These are phyloP conservation scores for Ilex asprella DNA, from an alignment of 257 asterid species.

Conservation along the genomic window DNA sequence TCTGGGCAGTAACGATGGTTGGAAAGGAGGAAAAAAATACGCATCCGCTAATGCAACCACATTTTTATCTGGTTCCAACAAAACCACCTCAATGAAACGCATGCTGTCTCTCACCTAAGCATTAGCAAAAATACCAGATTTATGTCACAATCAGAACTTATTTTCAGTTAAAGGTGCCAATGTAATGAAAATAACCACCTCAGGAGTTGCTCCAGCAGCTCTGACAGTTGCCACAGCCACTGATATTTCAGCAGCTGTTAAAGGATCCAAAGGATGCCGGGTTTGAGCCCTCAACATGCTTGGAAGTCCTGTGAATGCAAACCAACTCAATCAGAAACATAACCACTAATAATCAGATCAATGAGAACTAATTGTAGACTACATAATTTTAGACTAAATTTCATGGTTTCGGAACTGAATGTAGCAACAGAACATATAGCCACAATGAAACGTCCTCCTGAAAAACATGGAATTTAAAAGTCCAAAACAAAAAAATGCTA, in stretches of 20 bases:
- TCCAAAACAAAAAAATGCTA: no score
- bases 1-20: slow-evolving; percentile 27
- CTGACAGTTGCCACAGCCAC: slow-evolving; percentile 29
- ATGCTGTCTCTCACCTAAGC: slow-evolving; percentile 31
- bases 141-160: neutral
- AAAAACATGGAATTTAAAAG: no score
- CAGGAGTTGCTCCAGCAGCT: slow-evolving; percentile 27
- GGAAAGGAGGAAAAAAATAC: slow-evolving; percentile 29
- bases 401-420: neutral
- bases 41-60: slow-evolving; percentile 30
- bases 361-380: neutral
- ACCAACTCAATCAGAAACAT: no score
- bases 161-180: neutral
- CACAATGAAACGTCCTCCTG: neutral
- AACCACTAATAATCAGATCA: no score
- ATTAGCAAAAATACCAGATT: neutral
- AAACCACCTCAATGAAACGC: slow-evolving; percentile 27
- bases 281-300: slow-evolving; percentile 24
- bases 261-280: slow-evolving; percentile 25
- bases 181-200: slow-evolving; percentile 10
- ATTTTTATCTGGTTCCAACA: slow-evolving; percentile 26
- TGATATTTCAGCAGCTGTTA: slow-evolving; percentile 25
- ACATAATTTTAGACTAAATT: neutral
- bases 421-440: neutral
- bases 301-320: slow-evolving; percentile 11